phyloP scores from a whole-genome alignment of 2,329 filamentous ascomycete species.

The Alternaria sp. region DNA sequence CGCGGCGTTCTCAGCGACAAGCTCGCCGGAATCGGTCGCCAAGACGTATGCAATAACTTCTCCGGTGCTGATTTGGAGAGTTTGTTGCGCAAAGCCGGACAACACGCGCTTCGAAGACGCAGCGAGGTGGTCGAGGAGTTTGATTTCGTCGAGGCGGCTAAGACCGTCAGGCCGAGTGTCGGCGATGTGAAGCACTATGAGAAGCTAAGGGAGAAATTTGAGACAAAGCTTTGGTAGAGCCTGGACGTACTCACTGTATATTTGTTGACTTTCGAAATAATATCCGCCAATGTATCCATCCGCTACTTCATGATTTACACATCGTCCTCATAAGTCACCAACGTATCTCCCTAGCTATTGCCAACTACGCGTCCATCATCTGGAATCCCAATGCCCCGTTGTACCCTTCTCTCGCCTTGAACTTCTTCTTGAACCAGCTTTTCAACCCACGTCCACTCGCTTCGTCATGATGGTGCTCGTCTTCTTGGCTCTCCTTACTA shows the following conservation, averaged over 20 bases:
- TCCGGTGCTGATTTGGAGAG: slow-evolving; percentile 71
- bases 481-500: neutral
- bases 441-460: neutral
- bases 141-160: slow-evolving; percentile 54
- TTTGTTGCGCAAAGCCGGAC: slow-evolving; percentile 65
- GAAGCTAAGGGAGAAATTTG: slow-evolving; percentile 57
- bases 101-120: slow-evolving; percentile 60
- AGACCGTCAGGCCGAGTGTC: slow-evolving; percentile 59
- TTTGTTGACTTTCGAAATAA: neutral
- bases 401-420: neutral
- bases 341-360: neutral
- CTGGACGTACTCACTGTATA: neutral
- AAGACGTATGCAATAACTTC: slow-evolving; percentile 73
- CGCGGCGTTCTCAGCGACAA: slow-evolving; percentile 59
- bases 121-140: slow-evolving; percentile 54
- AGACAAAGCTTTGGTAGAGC: slow-evolving; percentile 29
- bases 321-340: neutral
- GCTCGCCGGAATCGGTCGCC: slow-evolving; percentile 68
- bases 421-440: neutral
- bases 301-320: neutral
- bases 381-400: neutral
- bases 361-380: neutral
- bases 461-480: neutral
- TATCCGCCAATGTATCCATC: neutral
- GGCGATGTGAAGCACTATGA: slow-evolving; percentile 65